phyloP scores from a whole-genome alignment of 768 basidiomycete genomes.

The Pleurotus tuoliensis region DNA sequence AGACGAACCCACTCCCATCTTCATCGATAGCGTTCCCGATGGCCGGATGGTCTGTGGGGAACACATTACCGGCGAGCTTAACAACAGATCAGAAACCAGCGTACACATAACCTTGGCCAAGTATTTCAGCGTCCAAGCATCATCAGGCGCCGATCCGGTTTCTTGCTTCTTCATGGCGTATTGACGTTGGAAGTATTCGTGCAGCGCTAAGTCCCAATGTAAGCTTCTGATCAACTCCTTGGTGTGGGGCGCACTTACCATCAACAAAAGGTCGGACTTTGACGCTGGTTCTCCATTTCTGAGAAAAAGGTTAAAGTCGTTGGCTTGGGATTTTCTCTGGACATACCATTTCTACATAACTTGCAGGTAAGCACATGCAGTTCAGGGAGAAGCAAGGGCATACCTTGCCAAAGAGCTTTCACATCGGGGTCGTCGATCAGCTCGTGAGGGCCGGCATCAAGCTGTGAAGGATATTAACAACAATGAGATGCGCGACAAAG shows the following conservation, averaged over 20 bases:
- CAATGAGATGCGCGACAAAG: not conserved
- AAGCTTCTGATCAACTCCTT: not conserved
- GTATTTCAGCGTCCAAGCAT: constrained; percentile 20
- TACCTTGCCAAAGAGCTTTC: constrained; percentile 18
- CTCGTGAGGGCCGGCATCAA: constrained; percentile 21
- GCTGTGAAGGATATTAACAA: constrained; percentile 2
- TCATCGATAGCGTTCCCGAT: constrained; percentile 18
- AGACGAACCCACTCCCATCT: constrained; percentile 18
- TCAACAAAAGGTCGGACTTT: constrained; percentile 20
- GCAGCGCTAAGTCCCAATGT: constrained; percentile 10
- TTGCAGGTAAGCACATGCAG: not conserved
- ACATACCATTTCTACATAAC: constrained; percentile 17
- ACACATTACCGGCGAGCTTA: not conserved
- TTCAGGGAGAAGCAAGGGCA: not conserved
- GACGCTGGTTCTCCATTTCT: constrained; percentile 20
- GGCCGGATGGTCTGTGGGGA: constrained; percentile 12
- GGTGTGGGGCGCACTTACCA: constrained; percentile 10
- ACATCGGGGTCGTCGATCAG: constrained; percentile 19
- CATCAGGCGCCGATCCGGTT: constrained; percentile 10
- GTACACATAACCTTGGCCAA: constrained; percentile 20
- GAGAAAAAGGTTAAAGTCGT: not conserved
- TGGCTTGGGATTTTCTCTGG: not conserved
- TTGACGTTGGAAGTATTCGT: constrained; percentile 13
- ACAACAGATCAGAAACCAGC: not conserved
- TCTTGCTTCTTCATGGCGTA: constrained; percentile 9